Percentiles rank a stretch among this genome's conserved stretches.
phyloP scores from a whole-genome alignment of 768 basidiomycete species.

The Mycena metata region DNA sequence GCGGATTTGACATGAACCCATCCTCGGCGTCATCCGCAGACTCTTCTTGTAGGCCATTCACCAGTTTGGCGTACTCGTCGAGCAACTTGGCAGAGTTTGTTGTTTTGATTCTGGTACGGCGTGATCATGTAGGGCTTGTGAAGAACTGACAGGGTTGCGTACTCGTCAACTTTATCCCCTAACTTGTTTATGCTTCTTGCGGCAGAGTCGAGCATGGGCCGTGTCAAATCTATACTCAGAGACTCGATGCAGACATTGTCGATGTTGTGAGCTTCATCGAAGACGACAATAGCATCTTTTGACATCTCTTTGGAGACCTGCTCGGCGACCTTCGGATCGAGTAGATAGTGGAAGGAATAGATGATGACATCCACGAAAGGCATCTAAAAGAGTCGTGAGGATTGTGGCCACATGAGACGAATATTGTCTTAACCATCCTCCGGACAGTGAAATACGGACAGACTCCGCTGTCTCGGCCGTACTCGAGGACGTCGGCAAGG shows the following conservation, averaged over 20 bases:
- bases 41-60: conserved; percentile 92
- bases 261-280: conserved; percentile 99
- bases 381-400: conserved; percentile 69
- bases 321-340: conserved; percentile 99
- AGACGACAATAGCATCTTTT: conserved; percentile 98
- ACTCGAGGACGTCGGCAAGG: conserved; percentile 90
- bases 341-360: conserved; percentile 98
- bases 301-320: conserved; percentile 98
- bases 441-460: conserved; percentile 98
- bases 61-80: conserved; percentile 95
- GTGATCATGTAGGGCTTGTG: not conserved
- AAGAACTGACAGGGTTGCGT: conserved; percentile 42
- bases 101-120: conserved; percentile 83
- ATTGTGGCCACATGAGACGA: not conserved
- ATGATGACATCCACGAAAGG: conserved; percentile 96
- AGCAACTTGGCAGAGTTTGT: conserved; percentile 95
- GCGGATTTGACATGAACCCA: conserved; percentile 88
- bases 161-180: conserved; percentile 96
- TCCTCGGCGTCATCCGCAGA: conserved; percentile 72
- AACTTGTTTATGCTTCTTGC: conserved; percentile 88
- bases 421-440: conserved; percentile 77
- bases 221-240: conserved; percentile 94
- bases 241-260: conserved; percentile 99
- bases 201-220: conserved; percentile 98
- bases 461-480: conserved; percentile 86